Base-by-base conservation (phyloP, 2,329 filamentous ascomycete species). In the Cryphonectria nitschkei region DNA sequence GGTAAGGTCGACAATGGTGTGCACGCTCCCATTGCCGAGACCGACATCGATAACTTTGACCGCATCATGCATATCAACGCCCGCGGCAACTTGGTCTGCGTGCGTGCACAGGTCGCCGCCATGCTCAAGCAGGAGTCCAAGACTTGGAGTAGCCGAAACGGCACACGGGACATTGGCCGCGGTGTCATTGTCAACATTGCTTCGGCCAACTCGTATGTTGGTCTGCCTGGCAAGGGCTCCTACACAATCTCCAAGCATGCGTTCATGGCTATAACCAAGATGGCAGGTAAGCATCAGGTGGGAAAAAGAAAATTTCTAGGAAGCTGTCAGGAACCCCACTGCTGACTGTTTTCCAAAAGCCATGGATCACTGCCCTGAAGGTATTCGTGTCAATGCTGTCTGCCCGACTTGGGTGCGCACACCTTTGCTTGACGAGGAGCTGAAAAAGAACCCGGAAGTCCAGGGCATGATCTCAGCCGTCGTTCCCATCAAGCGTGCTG, bases 191-290 rank as follows among this genome's bases (percentile, higher is more conserved):
- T 75, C 19, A 74, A 75, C 62, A n/a, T 75, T 8, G 71, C 68
- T 19, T 75, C 73, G 2, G 68, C 73, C 58, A 73, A 73, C 34
- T 73, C 75, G 11, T 74, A 69, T 61, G 70, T 71, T 2, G 73
- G 71, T 16, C 67, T 73, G 41, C 74, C 74, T 1, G 58, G 71
- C 32, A 75, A 73, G 54, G 70, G 61, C 5, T 73, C 65, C 16
- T 74, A 74, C 67, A 73, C 73, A 5, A 76, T 72, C 22, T 74
- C 75, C n/a, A 76, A 75, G 67, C 74, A 74, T 68, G 71, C 73
- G 4, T 72, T 70, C 29, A 74, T 73, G 68, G 74, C 54, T 26
- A 70, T 74, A 46, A 74, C 74, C 9, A 74, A 74, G 50, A 70
- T 70, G 64, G 70, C 72, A 56, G 72, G 73, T 70, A 50, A 68